Base-by-base conservation (phyloP, 2,329 filamentous ascomycete species). In the Aspergillus calidoustus region DNA sequence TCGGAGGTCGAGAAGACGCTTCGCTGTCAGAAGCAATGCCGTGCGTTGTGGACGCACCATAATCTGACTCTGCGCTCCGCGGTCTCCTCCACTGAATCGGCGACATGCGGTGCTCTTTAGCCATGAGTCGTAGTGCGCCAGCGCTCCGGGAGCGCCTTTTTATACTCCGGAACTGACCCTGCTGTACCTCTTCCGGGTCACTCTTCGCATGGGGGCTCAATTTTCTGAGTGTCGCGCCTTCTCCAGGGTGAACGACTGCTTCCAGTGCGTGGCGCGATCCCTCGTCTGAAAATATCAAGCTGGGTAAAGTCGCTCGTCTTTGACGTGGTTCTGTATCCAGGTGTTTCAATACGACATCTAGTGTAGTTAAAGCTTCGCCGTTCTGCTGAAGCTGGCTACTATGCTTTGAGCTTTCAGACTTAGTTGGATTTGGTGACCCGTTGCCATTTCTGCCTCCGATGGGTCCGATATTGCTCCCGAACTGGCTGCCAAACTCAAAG, bases 121-220 rank as follows among this genome's bases (percentile, higher is more conserved):
- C 71, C 43, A 76, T 66, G 13, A 77, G 69, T 28, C 74, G 74
- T 34, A 82, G 70, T 8, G 73, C 78, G 57, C 74, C 75, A 23
- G 77, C 78, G 64, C 81, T 83, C 57, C 78, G 74, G 8, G 81
- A 83, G 25, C 81, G 74, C 52, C 80, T 74, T 54, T 80, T 80
- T 15, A 68, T 65, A 57, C 69, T 74, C 7, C 71, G 61, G n/a
- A 68, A 56, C 41, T 63, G 68, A 11, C 65, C 68, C 23, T 65
- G 64, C 23, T 64, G 64, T 34, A 64, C 57, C 22, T 66, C 63
- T 2, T 70, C 71, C 7, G 65, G 64, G 9, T 64, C 64, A 28
- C 48, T 65, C 31, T 53, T 61, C 38, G 63, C 62, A 46, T 61
- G 56, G 8, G 62, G 57, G 28, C 58, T 67, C 15, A 64, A 55